These are phyloP conservation scores for Diacronema lutheri DNA, from an alignment of 78 protist species.

Conservation along the genomic window DNA sequence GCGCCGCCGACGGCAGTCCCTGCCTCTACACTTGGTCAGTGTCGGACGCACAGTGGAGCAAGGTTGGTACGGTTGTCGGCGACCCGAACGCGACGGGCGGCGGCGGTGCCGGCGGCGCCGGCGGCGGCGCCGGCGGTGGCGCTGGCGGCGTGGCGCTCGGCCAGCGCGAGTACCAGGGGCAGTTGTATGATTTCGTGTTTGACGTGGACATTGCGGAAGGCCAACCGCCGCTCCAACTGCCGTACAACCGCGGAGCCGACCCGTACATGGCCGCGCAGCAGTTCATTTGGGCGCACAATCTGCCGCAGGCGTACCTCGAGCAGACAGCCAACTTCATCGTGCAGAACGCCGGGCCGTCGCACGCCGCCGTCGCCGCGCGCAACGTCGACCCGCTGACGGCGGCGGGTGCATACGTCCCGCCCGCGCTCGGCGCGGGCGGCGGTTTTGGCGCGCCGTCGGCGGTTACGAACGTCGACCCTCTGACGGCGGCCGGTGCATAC, in stretches of 20 bases:
- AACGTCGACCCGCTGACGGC: neutral
- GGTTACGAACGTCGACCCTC: too few species aligned
- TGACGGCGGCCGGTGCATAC: too few species aligned
- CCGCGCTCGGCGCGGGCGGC: too few species aligned
- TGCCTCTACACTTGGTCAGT: conserved; percentile 29
- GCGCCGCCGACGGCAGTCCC: conserved; percentile 16
- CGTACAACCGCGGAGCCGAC: conserved; percentile 62
- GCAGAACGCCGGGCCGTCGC: conserved; percentile 10
- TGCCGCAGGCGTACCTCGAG: conserved; percentile 45
- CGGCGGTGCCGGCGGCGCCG: neutral
- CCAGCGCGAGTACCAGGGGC: conserved; percentile 50
- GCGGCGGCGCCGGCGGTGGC: conserved; percentile 37
- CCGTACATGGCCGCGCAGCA: conserved; percentile 67
- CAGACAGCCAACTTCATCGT: conserved; percentile 58
- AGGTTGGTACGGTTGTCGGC: conserved; percentile 65
- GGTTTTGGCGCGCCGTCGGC: too few species aligned
- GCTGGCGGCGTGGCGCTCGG: neutral
- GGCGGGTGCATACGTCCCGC: too few species aligned
- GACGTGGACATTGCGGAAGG: conserved; percentile 76
- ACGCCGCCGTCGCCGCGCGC: too few species aligned
- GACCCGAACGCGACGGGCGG: conserved; percentile 31
- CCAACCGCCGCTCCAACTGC: conserved; percentile 42
- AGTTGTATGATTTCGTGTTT: conserved; percentile 78
- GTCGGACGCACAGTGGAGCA: conserved; percentile 45
- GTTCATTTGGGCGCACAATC: conserved; percentile 37